Percentiles rank a stretch among this genome's conserved stretches.
These are phyloP conservation scores for Syzygium malaccense DNA, from an alignment of 441 rosid genomes.

Conservation along the genomic window DNA sequence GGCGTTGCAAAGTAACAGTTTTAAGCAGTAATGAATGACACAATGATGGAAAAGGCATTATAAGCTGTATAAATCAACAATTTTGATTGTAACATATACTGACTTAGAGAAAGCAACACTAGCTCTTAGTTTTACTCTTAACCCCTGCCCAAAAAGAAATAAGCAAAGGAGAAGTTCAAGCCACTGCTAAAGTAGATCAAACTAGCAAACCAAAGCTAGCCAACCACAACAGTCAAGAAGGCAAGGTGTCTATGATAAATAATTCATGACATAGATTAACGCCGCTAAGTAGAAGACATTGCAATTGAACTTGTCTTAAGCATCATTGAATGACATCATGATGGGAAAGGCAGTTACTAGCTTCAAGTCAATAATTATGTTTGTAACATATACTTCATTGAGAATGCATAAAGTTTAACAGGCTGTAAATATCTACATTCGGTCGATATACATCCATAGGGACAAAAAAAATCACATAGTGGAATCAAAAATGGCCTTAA, in stretches of 20 bases:
- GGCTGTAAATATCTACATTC: background rate
- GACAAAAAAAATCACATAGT: background rate
- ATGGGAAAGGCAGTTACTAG: background rate
- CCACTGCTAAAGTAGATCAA: background rate
- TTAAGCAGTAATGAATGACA: background rate
- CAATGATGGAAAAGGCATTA: background rate
- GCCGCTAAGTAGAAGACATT: background rate
- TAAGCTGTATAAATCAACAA: background rate
- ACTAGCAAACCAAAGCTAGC: background rate
- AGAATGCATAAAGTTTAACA: background rate
- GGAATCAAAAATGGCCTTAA: background rate
- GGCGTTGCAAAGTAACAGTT: background rate
- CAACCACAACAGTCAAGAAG: background rate
- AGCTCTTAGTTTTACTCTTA: background rate
- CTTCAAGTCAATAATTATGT: background rate
- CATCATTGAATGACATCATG: background rate
- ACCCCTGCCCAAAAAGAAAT: background rate
- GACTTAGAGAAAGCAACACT: background rate
- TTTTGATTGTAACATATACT: background rate
- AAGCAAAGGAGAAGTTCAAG: background rate
- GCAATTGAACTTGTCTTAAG: background rate
- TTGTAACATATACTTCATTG: background rate
- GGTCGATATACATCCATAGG: background rate
- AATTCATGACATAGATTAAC: background rate
- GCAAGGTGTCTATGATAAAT: background rate